Conservation (phyloP, 805 yeast species). For the Yamadazyma tumulicola region DNA sequence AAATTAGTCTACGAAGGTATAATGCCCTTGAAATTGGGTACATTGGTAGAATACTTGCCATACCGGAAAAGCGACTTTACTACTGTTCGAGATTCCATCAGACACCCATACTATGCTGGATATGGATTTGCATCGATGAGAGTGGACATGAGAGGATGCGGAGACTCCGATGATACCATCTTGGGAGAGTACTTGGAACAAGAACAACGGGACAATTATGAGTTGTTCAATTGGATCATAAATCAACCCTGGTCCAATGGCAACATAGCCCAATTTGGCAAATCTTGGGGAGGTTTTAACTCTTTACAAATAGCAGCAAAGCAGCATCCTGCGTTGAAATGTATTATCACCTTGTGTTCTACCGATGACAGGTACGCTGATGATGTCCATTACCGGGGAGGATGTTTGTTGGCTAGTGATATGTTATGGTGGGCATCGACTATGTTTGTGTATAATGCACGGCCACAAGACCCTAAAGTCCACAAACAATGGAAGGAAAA, state of each 20-base stretch:
- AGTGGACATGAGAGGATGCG: constrained; percentile 46
- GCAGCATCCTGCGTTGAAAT: constrained; percentile 44
- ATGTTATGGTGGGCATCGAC: constrained; percentile 53
- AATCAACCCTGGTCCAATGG: constrained; percentile 44
- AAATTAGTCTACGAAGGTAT: constrained; percentile 17
- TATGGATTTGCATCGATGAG: constrained; percentile 44
- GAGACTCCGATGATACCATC: constrained; percentile 41
- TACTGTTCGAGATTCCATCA: constrained; percentile 40
- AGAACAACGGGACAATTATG: constrained; percentile 44
- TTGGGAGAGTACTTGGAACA: constrained; percentile 40
- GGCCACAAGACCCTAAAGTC: constrained; percentile 44
- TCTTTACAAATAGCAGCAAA: constrained; percentile 44
- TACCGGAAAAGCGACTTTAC: constrained; percentile 45
- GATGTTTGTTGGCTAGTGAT: constrained; percentile 41
- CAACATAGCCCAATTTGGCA: constrained; percentile 45
- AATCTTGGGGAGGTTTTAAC: constrained; percentile 50
- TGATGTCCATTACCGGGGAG: constrained; percentile 50
- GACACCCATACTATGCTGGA: constrained; percentile 47
- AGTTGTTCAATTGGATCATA: constrained; percentile 41
- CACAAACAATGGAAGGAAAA: constrained; percentile 41
- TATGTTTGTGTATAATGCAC: constrained; percentile 41
- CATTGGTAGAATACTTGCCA: constrained; percentile 44
- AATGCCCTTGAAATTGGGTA: constrained; percentile 26
- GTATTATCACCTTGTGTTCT: constrained; percentile 42
- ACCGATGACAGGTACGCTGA: constrained; percentile 47